These are phyloP conservation scores for Mycena polygramma DNA, from an alignment of 768 basidiomycete genomes.

Conservation along the genomic window DNA sequence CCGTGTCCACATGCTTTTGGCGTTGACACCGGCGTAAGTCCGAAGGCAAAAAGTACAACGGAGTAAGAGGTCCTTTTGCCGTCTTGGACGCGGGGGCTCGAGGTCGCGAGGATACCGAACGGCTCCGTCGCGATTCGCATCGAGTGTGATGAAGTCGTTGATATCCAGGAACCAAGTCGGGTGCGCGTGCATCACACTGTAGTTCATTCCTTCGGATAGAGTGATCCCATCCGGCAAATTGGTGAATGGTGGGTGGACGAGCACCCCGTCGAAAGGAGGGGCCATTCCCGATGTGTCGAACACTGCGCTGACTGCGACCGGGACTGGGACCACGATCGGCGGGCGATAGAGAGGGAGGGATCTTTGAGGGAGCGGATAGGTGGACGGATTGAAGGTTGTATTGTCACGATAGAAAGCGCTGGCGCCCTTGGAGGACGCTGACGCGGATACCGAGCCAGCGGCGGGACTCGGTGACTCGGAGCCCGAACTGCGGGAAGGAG, in stretches of 20 bases:
- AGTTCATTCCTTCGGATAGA: slow-evolving; percentile 60
- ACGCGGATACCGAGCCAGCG: slow-evolving; percentile 26
- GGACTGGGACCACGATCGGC: slow-evolving; percentile 7
- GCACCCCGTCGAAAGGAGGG: slow-evolving; percentile 35
- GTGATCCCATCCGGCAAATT: slow-evolving; percentile 27
- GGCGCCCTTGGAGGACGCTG: slow-evolving; percentile 25
- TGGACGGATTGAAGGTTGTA: slow-evolving; percentile 38
- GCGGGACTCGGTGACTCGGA: slow-evolving; percentile 31
- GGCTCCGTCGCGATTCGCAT: slow-evolving; percentile 50
- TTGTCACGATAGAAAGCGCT: slow-evolving; percentile 29
- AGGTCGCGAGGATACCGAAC: slow-evolving; percentile 66
- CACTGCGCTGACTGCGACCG: background rate
- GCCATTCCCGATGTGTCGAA: slow-evolving; percentile 35
- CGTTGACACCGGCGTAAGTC: slow-evolving; percentile 69
- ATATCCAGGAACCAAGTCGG: slow-evolving; percentile 68
- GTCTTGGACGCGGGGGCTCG: slow-evolving; percentile 65
- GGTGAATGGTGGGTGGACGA: slow-evolving; percentile 36
- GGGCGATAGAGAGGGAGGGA: slow-evolving; percentile 21
- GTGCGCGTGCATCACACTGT: slow-evolving; percentile 62
- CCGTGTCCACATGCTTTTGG: slow-evolving; percentile 73
- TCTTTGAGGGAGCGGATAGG: slow-evolving; percentile 28
- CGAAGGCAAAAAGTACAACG: slow-evolving; percentile 71
- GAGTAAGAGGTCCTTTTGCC: slow-evolving; percentile 45
- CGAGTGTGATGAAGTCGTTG: slow-evolving; percentile 56
- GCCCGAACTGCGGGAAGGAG: slow-evolving; percentile 26